Evolutionary conservation across 345 rosid genomes (phyloP).

Genomic region (Punica granatum): DNA sequence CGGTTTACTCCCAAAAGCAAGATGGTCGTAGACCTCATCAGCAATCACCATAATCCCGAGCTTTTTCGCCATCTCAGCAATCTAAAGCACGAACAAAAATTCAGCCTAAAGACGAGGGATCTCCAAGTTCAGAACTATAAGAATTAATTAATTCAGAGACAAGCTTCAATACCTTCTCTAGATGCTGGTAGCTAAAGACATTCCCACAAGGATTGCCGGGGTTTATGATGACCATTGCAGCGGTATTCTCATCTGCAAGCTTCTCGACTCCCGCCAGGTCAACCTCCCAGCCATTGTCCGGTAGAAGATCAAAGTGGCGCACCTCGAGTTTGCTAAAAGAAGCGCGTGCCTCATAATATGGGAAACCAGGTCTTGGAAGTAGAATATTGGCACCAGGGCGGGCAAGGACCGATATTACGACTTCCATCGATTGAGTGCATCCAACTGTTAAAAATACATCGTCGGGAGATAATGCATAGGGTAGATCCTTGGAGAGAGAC

Average conservation of each 20-base stretch:
- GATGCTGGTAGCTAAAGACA: constrained; percentile 38
- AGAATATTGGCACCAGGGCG: constrained; percentile 49
- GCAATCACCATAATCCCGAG: constrained; percentile 59
- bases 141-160: too few species aligned
- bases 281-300: constrained; percentile 52
- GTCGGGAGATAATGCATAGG: constrained; percentile 41
- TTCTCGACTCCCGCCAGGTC: constrained; percentile 45
- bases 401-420: constrained; percentile 26
- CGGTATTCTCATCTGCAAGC: constrained; percentile 52
- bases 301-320: constrained; percentile 54
- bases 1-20: constrained; percentile 39
- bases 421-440: constrained; percentile 47
- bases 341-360: constrained; percentile 37
- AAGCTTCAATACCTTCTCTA: constrained; percentile 23
- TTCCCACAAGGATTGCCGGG: constrained; percentile 46
- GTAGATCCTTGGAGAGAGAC: constrained; percentile 36
- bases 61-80: constrained; percentile 12
- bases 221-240: constrained; percentile 46
- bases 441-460: constrained; percentile 45
- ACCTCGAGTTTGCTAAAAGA: constrained; percentile 24
- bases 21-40: constrained; percentile 58
- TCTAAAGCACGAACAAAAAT: neutral
- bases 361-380: constrained; percentile 35
- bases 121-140: too few species aligned
- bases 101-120: too few species aligned